phyloP scores from a whole-genome alignment of 306 rosid genomes.

The Fragaria ananassa region DNA sequence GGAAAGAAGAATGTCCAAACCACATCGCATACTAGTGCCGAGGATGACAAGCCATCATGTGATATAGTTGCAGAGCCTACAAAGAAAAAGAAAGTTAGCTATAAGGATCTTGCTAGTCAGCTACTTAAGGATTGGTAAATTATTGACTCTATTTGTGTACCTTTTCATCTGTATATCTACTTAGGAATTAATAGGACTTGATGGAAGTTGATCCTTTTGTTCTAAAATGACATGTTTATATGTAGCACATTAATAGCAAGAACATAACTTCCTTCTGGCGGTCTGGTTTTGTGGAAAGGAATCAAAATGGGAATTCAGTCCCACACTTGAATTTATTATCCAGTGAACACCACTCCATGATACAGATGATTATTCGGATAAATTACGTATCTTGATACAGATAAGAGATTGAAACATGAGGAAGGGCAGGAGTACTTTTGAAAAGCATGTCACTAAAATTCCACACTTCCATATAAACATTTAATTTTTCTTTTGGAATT shows the following conservation, averaged over 20 bases:
- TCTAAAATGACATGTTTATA: too few relatives aligned
- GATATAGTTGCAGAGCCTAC: constrained; percentile 26
- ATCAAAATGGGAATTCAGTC: not conserved
- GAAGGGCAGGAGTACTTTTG: too few relatives aligned
- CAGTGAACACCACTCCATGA: too few relatives aligned
- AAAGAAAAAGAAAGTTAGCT: constrained; percentile 82
- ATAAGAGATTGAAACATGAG: too few relatives aligned
- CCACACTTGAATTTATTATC: too few relatives aligned
- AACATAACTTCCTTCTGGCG: not conserved
- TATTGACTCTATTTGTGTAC: not conserved
- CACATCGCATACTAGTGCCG: constrained; percentile 5
- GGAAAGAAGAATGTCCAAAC: constrained; percentile 36
- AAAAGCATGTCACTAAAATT: too few relatives aligned
- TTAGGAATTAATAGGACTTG: not conserved
- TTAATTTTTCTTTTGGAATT: not conserved
- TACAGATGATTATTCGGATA: too few relatives aligned
- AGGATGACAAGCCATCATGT: constrained; percentile 39
- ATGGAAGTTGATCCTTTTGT: not conserved
- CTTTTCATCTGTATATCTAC: not conserved
- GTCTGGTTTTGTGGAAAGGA: not conserved
- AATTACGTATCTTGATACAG: too few relatives aligned
- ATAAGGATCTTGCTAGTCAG: constrained; percentile 66
- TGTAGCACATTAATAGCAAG: not conserved
- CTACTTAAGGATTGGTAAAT: constrained; percentile 79
- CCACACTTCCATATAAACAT: not conserved